Conservation (phyloP, 345 rosid species). For the Pugionium dolabratum region DNA sequence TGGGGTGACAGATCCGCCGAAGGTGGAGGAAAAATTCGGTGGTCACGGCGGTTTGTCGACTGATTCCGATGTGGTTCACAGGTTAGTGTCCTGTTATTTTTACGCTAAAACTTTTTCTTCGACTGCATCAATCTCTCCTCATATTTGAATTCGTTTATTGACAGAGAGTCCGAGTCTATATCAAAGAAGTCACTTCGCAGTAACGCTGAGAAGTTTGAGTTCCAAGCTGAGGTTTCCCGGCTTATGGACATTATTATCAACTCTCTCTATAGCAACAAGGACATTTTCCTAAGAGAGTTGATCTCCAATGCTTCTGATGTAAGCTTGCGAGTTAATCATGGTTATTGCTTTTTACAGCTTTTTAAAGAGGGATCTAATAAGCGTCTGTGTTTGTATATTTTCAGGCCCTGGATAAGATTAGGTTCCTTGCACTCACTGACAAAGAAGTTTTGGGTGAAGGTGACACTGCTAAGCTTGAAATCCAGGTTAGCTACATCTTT, state of each 20-base stretch:
- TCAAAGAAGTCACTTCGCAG: conserved; percentile 80
- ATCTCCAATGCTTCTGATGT: conserved; percentile 99
- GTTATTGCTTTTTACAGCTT: conserved; percentile 1
- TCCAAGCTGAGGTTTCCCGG: conserved; percentile 99
- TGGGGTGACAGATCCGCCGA: conserved; percentile 75
- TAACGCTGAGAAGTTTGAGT: conserved; percentile 90
- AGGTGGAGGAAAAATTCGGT: conserved; percentile 90
- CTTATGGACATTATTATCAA: conserved; percentile 96
- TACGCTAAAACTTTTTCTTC: neutral
- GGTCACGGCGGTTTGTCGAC: conserved; percentile 87
- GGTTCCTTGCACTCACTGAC: conserved; percentile 93
- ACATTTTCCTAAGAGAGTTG: conserved; percentile 94
- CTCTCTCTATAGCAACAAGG: conserved; percentile 98
- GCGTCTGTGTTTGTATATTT: conserved; percentile 22
- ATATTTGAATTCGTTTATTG: conserved; percentile 20
- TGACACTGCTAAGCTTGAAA: conserved; percentile 85
- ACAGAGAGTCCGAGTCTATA: conserved; percentile 91
- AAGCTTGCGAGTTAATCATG: conserved; percentile 29
- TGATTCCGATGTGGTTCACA: conserved; percentile 89
- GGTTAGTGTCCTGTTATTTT: conserved; percentile 43
- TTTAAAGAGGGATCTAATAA: neutral
- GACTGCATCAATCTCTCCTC: neutral
- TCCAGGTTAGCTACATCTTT: conserved; percentile 60
- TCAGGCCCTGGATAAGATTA: conserved; percentile 92
- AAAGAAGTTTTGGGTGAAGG: conserved; percentile 95